A percentile compares a stretch with the other conserved stretches of the same genome.
Evolutionary conservation across 345 rosid genomes (phyloP).

Genomic region (Raphanus raphanistrum): DNA sequence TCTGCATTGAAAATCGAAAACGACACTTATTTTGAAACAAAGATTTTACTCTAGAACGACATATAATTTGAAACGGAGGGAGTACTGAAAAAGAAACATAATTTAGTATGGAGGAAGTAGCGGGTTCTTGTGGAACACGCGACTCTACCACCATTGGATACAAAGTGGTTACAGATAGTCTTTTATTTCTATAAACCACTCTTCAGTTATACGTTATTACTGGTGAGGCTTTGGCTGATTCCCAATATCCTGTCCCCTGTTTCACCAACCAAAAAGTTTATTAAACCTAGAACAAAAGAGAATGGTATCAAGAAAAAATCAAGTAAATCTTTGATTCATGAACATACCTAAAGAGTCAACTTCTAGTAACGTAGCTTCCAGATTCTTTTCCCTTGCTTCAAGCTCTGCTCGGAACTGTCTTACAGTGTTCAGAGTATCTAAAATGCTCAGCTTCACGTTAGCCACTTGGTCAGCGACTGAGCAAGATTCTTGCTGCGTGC

Average conservation of each 20-base stretch:
- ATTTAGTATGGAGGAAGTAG: not conserved
- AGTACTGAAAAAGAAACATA: not conserved
- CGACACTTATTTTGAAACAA: too few relatives aligned
- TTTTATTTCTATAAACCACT: not conserved
- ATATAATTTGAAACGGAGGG: too few relatives aligned
- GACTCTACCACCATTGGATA: not conserved
- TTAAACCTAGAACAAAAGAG: not conserved
- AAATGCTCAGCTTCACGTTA: slow-evolving; percentile 12
- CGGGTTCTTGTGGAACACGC: not conserved
- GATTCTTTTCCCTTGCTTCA: slow-evolving; percentile 25
- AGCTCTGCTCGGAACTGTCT: slow-evolving; percentile 14
- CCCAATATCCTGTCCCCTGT: slow-evolving; percentile 29
- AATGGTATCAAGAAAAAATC: not conserved
- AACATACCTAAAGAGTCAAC: slow-evolving; percentile 29
- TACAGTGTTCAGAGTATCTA: slow-evolving; percentile 20
- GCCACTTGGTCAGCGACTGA: slow-evolving; percentile 32
- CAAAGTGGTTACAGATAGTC: not conserved
- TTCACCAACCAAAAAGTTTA: slow-evolving; percentile 1
- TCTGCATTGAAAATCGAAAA: too few relatives aligned
- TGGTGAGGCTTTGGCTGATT: slow-evolving; percentile 32
- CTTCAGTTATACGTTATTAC: not conserved
- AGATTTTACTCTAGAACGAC: too few relatives aligned
- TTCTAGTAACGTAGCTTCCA: slow-evolving; percentile 19
- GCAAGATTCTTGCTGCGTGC: not conserved
- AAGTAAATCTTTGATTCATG: not conserved